Conservation (phyloP, 2,329 filamentous ascomycete species). For the Akanthomyces dipterigenus region DNA sequence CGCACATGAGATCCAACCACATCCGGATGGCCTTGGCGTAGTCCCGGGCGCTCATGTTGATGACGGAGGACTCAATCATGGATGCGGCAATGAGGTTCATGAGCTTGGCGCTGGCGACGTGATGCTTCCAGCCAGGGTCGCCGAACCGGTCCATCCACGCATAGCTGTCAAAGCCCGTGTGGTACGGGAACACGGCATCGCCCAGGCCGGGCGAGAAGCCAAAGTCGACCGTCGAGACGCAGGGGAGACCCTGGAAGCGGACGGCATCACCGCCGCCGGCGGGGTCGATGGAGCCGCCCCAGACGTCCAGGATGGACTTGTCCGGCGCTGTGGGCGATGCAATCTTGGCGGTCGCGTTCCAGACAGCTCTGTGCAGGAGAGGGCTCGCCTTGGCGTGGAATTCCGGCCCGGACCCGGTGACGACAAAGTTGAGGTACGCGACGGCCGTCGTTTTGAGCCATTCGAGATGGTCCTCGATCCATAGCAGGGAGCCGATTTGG, state of each 20-base stretch:
- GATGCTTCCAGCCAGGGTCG: conserved; percentile 58
- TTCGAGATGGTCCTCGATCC: conserved; percentile 75
- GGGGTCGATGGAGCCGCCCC: conserved; percentile 38
- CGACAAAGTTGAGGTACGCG: conserved; percentile 76
- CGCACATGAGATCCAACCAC: conserved; percentile 27
- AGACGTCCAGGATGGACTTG: conserved; percentile 33
- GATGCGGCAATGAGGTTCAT: conserved; percentile 33
- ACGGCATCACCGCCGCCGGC: conserved; percentile 47
- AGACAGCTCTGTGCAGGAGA: conserved; percentile 58
- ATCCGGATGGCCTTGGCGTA: conserved; percentile 32
- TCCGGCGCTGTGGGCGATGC: conserved; percentile 45
- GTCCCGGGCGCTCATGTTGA: conserved; percentile 35
- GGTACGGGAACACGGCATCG: conserved; percentile 66
- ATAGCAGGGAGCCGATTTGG: conserved; percentile 73
- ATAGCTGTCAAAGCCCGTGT: conserved; percentile 79
- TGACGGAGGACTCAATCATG: conserved; percentile 29
- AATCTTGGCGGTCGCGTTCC: conserved; percentile 54
- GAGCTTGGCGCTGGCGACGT: conserved; percentile 48
- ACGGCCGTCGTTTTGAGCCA: conserved; percentile 68
- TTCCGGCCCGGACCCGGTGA: conserved; percentile 51
- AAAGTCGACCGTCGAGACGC: conserved; percentile 49
- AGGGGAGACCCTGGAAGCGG: conserved; percentile 52
- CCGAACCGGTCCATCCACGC: conserved; percentile 78
- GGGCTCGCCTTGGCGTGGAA: conserved; percentile 57
- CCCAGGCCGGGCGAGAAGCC: conserved; percentile 37